Evolutionary conservation across 1,284 basidiomycete genomes (phyloP), one percentile per base, ranked within the genome.

Genomic region (Cronartium ribicola): DNA sequence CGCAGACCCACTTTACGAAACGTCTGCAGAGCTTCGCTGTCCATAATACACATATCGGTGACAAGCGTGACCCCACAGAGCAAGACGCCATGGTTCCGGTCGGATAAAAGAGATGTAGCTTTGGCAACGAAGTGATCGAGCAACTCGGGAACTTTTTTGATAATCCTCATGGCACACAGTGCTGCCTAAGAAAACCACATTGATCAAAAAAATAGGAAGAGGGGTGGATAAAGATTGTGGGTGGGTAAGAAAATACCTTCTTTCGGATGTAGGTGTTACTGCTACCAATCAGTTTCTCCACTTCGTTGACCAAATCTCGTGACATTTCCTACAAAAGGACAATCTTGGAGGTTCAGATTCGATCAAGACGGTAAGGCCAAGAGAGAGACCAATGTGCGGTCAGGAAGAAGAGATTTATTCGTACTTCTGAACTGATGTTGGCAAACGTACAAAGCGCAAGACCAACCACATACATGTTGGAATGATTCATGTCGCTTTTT

Each of bases 211-310:
- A 62, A 44, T 51, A 57, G 22, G 51, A 43, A 59, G 51, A 13
- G 51, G 29, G n/a, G 3, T 20, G 3, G 5, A 20, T 20, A n/a
- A 55, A n/a, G 2, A 1, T 11, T 7, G 48, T 55, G 40, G 43
- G 67, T 36, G 63, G 5, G 55, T 57, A 11, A 68, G 37, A 41
- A 76, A 22, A 55, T 60, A 60, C 94, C 88, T 98, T 99, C 83
- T 98, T 98, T 73, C 96, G 90, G 77, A 98, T 97, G 83, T 99
- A 99, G 6, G 95, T 93, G 82, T 98, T 99, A 79, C 91, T 95
- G 63, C 93, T 96, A 10, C 95, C 95, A 77, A 99, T 84, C 6
- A 98, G 85, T 84, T 98, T 97, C 84, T 98, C 95, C 78, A 99
- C 91, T 84, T 98, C 96, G 79, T 96, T 94, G 62, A 90, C 90